Base-by-base conservation (phyloP, 2,329 filamentous ascomycete species). In the Xylariaceae sp. region DNA sequence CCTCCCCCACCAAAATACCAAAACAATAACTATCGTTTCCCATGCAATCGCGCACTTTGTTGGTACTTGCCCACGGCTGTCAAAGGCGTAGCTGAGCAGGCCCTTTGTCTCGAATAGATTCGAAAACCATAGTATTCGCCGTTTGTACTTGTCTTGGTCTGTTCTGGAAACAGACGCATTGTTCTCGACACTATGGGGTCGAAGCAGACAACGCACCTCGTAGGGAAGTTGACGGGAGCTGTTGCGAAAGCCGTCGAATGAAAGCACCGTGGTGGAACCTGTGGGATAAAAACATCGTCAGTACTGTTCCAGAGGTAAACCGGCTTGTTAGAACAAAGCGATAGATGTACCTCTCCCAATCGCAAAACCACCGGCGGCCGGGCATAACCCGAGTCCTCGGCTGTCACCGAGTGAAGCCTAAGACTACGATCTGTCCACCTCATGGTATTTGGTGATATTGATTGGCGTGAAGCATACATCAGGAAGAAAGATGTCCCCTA, bases 401-500 rank as follows among this genome's bases (percentile, higher is more conserved):
- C 37, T 22, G 26, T 47, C 42, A 52, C 42, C 44, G 12, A 47
- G 46, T 42, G 32, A 50, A 44, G 29, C 29, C 47, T 26, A 10
- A 5, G 34, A 48, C 29, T 37, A 32, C 26, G 18, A 44, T 13
- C 26, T 19, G 15, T 34, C 46, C 36, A 42, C 47, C 34, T 43
- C 41, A 46, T 26, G n/a, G 44, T 45, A 21, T 47, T 47, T 4
- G 46, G 43, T 48, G 39, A 57, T 29, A 43, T 40, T 50, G 47
- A 32, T 21, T 42, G 49, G 41, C 42, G 55, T 41, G 57, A 59
- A 59, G 45, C 65, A 56, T 65, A 65, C 63, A 66, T 66, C 63
- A 58, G 62, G 58, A 58, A 62, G 57, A 62, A 58, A 62, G 57
- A 62, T 57, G 56, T 64, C 55, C 57, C 55, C 57, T 47, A 59